Evolutionary conservation across 805 yeast genomes (phyloP).

Genomic region (Nakazawaea ambrosiae): DNA sequence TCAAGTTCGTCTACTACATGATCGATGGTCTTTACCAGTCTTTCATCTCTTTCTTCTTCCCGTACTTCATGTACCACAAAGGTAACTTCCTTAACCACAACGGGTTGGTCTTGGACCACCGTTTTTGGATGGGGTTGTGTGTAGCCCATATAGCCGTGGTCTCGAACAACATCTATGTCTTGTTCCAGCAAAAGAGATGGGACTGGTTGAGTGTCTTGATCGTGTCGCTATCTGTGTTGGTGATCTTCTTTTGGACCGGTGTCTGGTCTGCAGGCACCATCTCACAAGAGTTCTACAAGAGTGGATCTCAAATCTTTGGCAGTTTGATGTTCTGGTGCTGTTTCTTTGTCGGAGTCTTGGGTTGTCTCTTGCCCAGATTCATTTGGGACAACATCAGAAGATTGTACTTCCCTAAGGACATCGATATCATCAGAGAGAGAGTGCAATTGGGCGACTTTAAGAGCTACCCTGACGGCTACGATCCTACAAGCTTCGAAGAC

Average conservation of each 20-base stretch:
- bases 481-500: slow-evolving; percentile 39
- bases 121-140: slow-evolving; percentile 64
- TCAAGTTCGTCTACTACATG: slow-evolving; percentile 69
- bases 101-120: slow-evolving; percentile 59
- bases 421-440: slow-evolving; percentile 65
- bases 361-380: slow-evolving; percentile 55
- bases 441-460: slow-evolving; percentile 46
- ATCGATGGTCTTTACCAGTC: slow-evolving; percentile 74
- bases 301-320: slow-evolving; percentile 60
- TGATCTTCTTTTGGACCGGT: slow-evolving; percentile 74
- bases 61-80: slow-evolving; percentile 45
- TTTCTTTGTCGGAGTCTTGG: slow-evolving; percentile 51
- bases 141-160: slow-evolving; percentile 63
- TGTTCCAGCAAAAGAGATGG: slow-evolving; percentile 71
- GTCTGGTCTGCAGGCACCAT: slow-evolving; percentile 55
- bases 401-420: slow-evolving; percentile 55
- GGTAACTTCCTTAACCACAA: slow-evolving; percentile 39
- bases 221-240: slow-evolving; percentile 47
- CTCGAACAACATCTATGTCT: slow-evolving; percentile 59
- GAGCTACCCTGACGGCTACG: slow-evolving; percentile 41
- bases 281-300: slow-evolving; percentile 58
- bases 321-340: slow-evolving; percentile 62
- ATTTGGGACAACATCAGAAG: slow-evolving; percentile 39
- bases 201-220: slow-evolving; percentile 64
- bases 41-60: slow-evolving; percentile 64